A percentile compares a stretch with the other conserved stretches of the same genome.
phyloP scores from a whole-genome alignment of 768 basidiomycete genomes.

The Auriscalpium vulgare region DNA sequence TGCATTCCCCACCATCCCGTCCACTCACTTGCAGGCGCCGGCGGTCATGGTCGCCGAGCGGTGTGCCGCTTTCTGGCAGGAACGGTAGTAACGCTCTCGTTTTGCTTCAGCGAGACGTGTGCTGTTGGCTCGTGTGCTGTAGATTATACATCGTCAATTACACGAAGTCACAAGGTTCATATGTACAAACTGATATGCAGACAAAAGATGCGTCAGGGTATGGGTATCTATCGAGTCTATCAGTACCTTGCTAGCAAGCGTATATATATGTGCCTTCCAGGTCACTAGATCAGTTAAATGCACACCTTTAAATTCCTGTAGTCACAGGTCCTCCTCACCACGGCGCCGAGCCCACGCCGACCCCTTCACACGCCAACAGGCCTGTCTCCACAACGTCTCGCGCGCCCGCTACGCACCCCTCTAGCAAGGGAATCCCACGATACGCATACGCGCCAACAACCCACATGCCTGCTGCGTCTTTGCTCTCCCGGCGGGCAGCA shows the following conservation, averaged over 20 bases:
- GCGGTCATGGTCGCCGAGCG: conserved; percentile 30
- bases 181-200: too few relatives aligned
- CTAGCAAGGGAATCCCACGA: conserved; percentile 67
- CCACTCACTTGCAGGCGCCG: conserved; percentile 27
- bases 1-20: conserved; percentile 20
- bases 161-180: too few relatives aligned
- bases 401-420: conserved; percentile 76
- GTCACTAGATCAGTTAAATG: too few relatives aligned
- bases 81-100: background rate
- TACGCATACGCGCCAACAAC: conserved; percentile 68
- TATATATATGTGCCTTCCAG: too few relatives aligned
- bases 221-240: too few relatives aligned
- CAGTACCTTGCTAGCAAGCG: too few relatives aligned
- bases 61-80: conserved; percentile 27
- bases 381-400: conserved; percentile 36
- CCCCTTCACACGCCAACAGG: conserved; percentile 17
- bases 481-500: conserved; percentile 24
- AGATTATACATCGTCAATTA: too few relatives aligned
- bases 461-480: conserved; percentile 45
- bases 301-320: too few relatives aligned
- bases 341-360: conserved; percentile 4
- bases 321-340: conserved; percentile 1
- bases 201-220: too few relatives aligned
- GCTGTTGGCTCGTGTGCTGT: too few relatives aligned
- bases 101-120: too few relatives aligned